Evolutionary conservation across 2,329 filamentous ascomycete genomes (phyloP).

Genomic region (Colletotrichum filicis): DNA sequence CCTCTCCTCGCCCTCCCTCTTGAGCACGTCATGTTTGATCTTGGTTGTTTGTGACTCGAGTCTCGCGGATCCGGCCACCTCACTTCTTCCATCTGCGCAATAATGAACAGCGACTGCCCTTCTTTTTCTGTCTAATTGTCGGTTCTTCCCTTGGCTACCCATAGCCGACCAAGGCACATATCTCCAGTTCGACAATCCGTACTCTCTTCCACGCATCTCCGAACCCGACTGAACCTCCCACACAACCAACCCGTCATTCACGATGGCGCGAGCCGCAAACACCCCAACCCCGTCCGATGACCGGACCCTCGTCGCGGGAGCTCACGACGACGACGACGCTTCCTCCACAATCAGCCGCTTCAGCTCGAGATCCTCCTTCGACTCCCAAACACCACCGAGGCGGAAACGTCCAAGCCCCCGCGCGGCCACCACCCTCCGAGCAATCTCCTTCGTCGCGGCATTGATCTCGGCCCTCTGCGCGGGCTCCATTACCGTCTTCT

Average conservation of each 20-base stretch:
- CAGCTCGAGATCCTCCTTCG: slow-evolving; percentile 38
- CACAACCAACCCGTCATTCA: background rate
- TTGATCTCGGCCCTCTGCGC: slow-evolving; percentile 77
- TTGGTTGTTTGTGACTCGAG: background rate
- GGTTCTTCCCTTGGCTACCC: background rate
- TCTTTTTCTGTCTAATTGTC: background rate
- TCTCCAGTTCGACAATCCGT: background rate
- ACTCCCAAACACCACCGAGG: slow-evolving; percentile 29
- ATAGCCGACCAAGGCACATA: background rate
- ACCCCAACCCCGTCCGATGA: slow-evolving; percentile 14
- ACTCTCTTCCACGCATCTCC: background rate
- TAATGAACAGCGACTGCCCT: slow-evolving; percentile 8
- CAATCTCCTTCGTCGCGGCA: slow-evolving; percentile 64
- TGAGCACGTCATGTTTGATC: slow-evolving; percentile 8
- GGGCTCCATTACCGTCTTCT: slow-evolving; percentile 93
- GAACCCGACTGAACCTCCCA: background rate
- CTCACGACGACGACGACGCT: slow-evolving; percentile 25
- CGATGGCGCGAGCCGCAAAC: slow-evolving; percentile 31
- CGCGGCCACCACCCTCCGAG: slow-evolving; percentile 47
- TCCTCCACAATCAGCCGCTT: slow-evolving; percentile 36
- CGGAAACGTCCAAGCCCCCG: slow-evolving; percentile 31
- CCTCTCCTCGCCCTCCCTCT: background rate
- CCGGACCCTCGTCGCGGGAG: slow-evolving; percentile 5
- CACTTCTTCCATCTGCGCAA: background rate
- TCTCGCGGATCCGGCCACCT: background rate